Base-by-base conservation (phyloP, 179 eudicot genomes). In the Pouteria campechiana region DNA sequence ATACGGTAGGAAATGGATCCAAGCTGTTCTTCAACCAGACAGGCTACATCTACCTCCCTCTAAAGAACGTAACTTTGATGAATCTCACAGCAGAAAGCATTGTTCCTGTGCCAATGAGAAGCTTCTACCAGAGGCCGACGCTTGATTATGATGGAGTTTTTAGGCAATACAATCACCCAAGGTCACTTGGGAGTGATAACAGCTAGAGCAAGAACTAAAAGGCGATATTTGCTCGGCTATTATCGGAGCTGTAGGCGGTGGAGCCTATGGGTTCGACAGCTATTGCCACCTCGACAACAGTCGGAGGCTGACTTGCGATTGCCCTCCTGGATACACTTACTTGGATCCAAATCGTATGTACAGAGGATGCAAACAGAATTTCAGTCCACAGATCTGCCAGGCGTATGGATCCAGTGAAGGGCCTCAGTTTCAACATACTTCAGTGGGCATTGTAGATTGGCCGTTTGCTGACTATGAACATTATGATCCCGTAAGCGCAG, bases 201-300 rank as follows among this genome's bases (percentile, higher is more conserved):
- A 35, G 22, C 14, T 58, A 56, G 63, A 13, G 17, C 2, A 11
- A 2, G 7, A 16, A 2, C 9, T 19, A 3, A 57, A 57, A 4
- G 33, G 37, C 2, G 30, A 59, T 11, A 52, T 60, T 13, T 60
- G 65, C 21, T n/a, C 5, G 0, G 44, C 24, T 19, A 15, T 54
- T 2, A 13, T 6, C 27, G 34, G 9, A 17, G 19, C 19, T 32
- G 12, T 1, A n/a, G 39, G 46, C 17, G 28, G 42, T 18, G 46
- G 34, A 25, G 35, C 34, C 7, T 49, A 74, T 52, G 78, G 76
- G 32, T 65, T 35, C 38, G 69, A 69, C 43, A 57, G 67, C 48
- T 32, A 61, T 17, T 74, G 80, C 61, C 37, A 52, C 11, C 29
- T 54, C 7, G 55, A 27, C 9, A 25, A n/a, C 5, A 42, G 36